These are phyloP conservation scores for Yarrowia sp. DNA, from an alignment of 805 yeast genomes.

Conservation along the genomic window DNA sequence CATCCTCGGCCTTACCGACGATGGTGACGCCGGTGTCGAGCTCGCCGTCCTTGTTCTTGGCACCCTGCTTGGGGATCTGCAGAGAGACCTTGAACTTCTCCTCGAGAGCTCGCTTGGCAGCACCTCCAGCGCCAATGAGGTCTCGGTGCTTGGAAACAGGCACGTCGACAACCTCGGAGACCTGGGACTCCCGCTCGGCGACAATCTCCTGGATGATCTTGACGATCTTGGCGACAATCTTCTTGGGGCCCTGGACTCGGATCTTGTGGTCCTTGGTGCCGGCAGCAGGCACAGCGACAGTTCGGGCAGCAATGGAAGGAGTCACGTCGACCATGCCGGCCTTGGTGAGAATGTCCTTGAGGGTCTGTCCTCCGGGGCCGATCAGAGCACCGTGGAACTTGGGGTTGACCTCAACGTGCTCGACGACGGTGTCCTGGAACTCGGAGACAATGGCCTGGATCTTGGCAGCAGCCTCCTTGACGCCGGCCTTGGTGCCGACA, in stretches of 20 bases:
- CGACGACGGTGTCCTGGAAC: constrained; percentile 59
- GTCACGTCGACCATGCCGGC: constrained; percentile 63
- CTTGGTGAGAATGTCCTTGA: constrained; percentile 66
- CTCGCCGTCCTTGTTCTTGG: constrained; percentile 27
- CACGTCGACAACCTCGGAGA: constrained; percentile 40
- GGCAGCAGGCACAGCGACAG: constrained; percentile 68
- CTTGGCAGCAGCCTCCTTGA: constrained; percentile 61
- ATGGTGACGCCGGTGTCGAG: constrained; percentile 45
- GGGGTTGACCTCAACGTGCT: constrained; percentile 63
- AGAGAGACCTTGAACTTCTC: constrained; percentile 62
- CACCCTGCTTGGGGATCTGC: constrained; percentile 58
- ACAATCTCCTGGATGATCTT: constrained; percentile 62
- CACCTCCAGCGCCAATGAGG: constrained; percentile 79
- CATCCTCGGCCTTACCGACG: constrained; percentile 63
- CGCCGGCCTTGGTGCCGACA: constrained; percentile 73
- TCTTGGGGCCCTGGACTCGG: constrained; percentile 70
- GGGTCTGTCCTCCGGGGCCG: constrained; percentile 73
- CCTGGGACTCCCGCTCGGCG: constrained; percentile 51
- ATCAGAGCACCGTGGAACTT: constrained; percentile 71
- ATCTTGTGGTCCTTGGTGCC: constrained; percentile 52
- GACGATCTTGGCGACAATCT: constrained; percentile 66
- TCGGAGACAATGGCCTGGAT: constrained; percentile 66
- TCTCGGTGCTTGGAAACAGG: constrained; percentile 72
- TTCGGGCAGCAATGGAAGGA: constrained; percentile 41
- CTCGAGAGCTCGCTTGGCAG: constrained; percentile 68